Evolutionary conservation across 1,139 yeast species (phyloP), one percentile per base, ranked within the genome.

Genomic region (Nematodospora anomalae): DNA sequence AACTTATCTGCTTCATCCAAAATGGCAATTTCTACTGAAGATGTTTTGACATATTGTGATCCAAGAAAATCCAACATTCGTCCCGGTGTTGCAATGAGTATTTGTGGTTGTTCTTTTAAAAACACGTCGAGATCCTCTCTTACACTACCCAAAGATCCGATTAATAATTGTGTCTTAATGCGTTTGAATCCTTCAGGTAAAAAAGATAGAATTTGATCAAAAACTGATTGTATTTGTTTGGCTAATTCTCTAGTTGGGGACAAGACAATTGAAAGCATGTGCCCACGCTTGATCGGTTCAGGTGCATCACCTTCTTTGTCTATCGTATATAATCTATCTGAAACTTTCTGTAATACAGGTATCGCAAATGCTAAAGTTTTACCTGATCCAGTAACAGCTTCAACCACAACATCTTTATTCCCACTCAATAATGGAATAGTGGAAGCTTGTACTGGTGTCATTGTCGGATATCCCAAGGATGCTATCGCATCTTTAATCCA

Each of bases 381-480:
- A 6, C 98, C 98, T 0, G 97, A 89, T 0, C 98, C 98, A 0
- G 98, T 92, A 2, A 89, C 96, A 0, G 97, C 89, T 55, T 90
- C 96, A 2, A 89, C 97, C 7, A 94, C 95, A 7, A 92, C 97
- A 62, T 92, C 98, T 55, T 92, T 92, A 52, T 90, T 85, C n/a
- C 83, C 83, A 31, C 84, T 63, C 49, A 94, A 78, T 37, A 90
- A 66, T 0, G 99, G 98, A 34, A 92, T 85, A 0, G 95, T 84
- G 0, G 97, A 80, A 0, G 98, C 98, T 57, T 92, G 99, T 0
- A 92, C 98, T 0, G 99, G 97, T 0, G 99, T 92, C 97, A 92
- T 89, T 11, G 77, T 64, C 2, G 78, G 75, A 55, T 77, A 90
- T 2, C 96, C 97, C 47, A 84, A 61, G 2, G 90, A 77, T 13